phyloP scores from a whole-genome alignment of 495 filamentous ascomycete species.

The Echria macrotheca region DNA sequence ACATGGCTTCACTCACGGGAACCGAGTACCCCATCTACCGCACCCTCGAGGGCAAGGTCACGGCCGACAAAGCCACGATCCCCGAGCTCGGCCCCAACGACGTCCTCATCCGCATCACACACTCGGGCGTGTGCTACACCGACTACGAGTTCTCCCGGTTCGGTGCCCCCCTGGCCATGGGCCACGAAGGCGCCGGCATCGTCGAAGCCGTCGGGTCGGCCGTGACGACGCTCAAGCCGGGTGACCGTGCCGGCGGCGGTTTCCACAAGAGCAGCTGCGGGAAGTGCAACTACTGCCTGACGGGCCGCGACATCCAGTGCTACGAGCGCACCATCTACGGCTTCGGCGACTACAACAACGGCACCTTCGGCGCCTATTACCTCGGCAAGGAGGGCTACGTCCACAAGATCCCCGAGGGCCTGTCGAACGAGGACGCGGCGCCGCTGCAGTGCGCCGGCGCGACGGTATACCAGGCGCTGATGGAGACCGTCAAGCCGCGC shows the following conservation, averaged over 20 bases:
- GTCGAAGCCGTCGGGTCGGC: slow-evolving; percentile 53
- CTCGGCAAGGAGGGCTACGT: slow-evolving; percentile 30
- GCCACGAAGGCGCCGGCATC: slow-evolving; percentile 48
- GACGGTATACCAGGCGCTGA: slow-evolving; percentile 49
- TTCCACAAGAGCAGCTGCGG: slow-evolving; percentile 32
- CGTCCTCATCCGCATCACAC: slow-evolving; percentile 20
- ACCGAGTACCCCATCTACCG: slow-evolving; percentile 11
- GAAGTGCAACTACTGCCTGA: slow-evolving; percentile 15
- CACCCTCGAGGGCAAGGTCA: slow-evolving; percentile 60
- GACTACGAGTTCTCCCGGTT: slow-evolving; percentile 9
- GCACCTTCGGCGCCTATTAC: slow-evolving; percentile 19
- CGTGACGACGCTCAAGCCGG: slow-evolving; percentile 50
- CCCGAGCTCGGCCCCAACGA: slow-evolving; percentile 14
- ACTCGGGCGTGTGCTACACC: slow-evolving; percentile 18
- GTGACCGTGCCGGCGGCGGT: slow-evolving; percentile 56
- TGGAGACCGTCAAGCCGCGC: slow-evolving; percentile 29
- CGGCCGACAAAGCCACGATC: slow-evolving; percentile 79
- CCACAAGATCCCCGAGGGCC: slow-evolving; percentile 37
- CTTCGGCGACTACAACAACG: slow-evolving; percentile 12
- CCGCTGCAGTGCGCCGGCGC: slow-evolving; percentile 56
- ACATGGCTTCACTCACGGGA: slow-evolving; percentile 11
- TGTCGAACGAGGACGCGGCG: slow-evolving; percentile 40
- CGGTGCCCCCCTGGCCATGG: slow-evolving; percentile 20
- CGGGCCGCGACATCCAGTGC: slow-evolving; percentile 20
- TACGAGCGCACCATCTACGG: slow-evolving; percentile 14